Conservation (phyloP, 169 alveolate species). For the Cyclospora cayetanensis region DNA sequence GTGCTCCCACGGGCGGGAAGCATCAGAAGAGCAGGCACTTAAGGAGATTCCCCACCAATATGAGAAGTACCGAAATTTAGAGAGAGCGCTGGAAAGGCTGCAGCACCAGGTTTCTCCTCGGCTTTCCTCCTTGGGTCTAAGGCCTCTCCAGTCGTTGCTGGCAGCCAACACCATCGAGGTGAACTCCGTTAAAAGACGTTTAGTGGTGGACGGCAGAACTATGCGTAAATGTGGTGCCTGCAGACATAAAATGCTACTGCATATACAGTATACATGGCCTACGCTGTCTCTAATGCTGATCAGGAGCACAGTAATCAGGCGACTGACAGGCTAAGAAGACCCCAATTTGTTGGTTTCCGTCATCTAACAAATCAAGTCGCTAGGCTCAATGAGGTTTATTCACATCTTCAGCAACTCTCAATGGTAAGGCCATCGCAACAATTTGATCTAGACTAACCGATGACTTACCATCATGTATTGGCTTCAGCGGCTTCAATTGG, state of each 20-base stretch:
- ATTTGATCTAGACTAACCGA: background rate
- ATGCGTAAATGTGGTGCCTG: too few relatives aligned
- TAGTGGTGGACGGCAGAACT: too few relatives aligned
- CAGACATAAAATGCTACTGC: too few relatives aligned
- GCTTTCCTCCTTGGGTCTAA: background rate
- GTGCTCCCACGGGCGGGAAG: background rate
- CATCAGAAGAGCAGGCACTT: background rate
- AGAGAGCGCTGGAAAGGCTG: background rate
- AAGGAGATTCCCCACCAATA: background rate
- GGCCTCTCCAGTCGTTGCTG: background rate
- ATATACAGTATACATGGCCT: too few relatives aligned
- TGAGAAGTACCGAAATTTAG: background rate
- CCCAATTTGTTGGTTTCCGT: background rate
- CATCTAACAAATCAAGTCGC: background rate
- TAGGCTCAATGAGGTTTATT: background rate
- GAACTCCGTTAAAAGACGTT: too few relatives aligned
- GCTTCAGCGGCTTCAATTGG: background rate
- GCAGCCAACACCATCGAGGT: background rate
- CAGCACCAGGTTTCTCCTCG: background rate
- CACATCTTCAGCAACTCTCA: background rate
- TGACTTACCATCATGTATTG: background rate
- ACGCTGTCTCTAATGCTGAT: too few relatives aligned
- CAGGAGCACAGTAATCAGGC: background rate
- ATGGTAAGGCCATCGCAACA: background rate
- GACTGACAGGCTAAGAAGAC: background rate